Conservation (phyloP, 2,329 filamentous ascomycete genomes). For the Pseudogymnoascus sp. region DNA sequence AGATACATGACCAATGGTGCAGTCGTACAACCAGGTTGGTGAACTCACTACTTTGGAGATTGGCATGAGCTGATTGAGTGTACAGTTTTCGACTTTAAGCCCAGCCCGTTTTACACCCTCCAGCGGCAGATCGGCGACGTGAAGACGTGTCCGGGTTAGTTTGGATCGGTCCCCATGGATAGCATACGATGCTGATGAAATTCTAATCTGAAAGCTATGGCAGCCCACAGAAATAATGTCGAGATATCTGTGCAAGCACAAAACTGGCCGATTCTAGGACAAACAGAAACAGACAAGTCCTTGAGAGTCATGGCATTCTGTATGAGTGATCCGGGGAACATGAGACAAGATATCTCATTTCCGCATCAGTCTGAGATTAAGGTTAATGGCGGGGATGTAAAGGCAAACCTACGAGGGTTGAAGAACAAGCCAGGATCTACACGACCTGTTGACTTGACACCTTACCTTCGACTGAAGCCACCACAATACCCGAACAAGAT, state of each 20-base stretch:
- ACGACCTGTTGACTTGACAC: slow-evolving; percentile 83
- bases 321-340: slow-evolving; percentile 50
- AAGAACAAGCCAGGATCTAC: slow-evolving; percentile 97
- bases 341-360: slow-evolving; percentile 71
- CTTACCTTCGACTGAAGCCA: slow-evolving; percentile 59
- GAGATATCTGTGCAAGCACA: slow-evolving; percentile 48
- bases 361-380: slow-evolving; percentile 89
- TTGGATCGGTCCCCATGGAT: not conserved
- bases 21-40: not conserved
- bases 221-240: slow-evolving; percentile 35
- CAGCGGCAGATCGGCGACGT: slow-evolving; percentile 54
- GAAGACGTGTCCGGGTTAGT: slow-evolving; percentile 64
- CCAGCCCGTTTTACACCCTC: slow-evolving; percentile 79
- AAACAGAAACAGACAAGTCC: slow-evolving; percentile 19
- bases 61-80: not conserved
- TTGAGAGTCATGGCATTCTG: slow-evolving; percentile 77
- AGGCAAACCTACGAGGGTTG: slow-evolving; percentile 84
- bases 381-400: slow-evolving; percentile 79
- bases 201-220: slow-evolving; percentile 23
- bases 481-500: slow-evolving; percentile 65
- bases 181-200: not conserved
- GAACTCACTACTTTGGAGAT: not conserved
- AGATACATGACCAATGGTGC: not conserved
- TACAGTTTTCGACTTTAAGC: slow-evolving; percentile 47
- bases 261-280: slow-evolving; percentile 33